Conservation (phyloP, 106 monocot species). For the Cymbidium sinense region DNA sequence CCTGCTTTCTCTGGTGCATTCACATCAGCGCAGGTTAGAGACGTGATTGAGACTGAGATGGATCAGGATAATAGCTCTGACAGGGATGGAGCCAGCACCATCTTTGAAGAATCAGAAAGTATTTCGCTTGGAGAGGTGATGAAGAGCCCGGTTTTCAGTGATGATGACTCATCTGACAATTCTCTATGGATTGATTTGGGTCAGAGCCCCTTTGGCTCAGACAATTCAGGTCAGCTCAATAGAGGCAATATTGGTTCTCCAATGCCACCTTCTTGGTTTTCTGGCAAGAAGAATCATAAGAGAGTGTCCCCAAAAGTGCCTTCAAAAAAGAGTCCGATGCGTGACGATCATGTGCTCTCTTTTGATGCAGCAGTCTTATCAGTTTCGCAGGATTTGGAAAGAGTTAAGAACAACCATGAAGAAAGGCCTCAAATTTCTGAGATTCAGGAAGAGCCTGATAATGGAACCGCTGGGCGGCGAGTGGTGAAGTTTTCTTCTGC, state of each 20-base stretch:
- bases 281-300: conserved; percentile 54
- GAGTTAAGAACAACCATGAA: conserved; percentile 39
- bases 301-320: conserved; percentile 39
- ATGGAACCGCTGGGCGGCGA: conserved; percentile 1
- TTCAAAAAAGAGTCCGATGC: conserved; percentile 50
- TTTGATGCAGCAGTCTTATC: conserved; percentile 93
- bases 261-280: conserved; percentile 74
- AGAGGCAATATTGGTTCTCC: conserved; percentile 71
- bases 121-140: conserved; percentile 83
- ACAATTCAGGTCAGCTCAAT: conserved; percentile 41
- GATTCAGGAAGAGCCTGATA: conserved; percentile 31
- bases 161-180: conserved; percentile 83
- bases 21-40: conserved; percentile 75
- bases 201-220: conserved; percentile 74
- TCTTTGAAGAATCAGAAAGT: conserved; percentile 82
- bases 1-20: conserved; percentile 94
- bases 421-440: conserved; percentile 18
- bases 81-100: conserved; percentile 77
- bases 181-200: conserved; percentile 96
- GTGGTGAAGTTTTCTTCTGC: conserved; percentile 25
- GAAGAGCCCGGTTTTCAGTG: conserved; percentile 90
- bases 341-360: conserved; percentile 65
- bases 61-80: conserved; percentile 90
- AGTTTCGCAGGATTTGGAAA: conserved; percentile 61
- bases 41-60: conserved; percentile 76